Base-by-base conservation (phyloP, 176 grass and related monocot species). In the Paspalum vaginatum region DNA sequence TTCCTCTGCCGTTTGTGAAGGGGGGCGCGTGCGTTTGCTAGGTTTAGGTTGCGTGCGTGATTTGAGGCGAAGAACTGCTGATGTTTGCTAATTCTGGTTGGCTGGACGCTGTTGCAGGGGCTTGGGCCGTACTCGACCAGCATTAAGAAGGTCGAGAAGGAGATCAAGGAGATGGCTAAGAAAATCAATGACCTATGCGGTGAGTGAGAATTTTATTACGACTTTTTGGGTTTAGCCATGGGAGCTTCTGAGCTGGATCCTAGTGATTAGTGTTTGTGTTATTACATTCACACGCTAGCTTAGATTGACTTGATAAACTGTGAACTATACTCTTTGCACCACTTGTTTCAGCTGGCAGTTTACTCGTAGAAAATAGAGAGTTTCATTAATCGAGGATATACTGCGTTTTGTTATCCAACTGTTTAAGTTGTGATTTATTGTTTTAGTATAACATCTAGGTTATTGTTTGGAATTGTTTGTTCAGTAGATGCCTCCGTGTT, bases 141-240 rank as follows among this genome's bases (percentile, higher is more conserved):
- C 77, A 94, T 94, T 9, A 94, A 97, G 87, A 91, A 85, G 73
- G 90, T 69, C 0, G 94, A 97, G 83, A 97, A 97, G 87, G 94
- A 97, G 73, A 97, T 97, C 27, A 97, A 97, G 53, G 94, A 94
- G 11, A 77, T 90, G 79, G 85, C 89, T 16, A 97, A 97, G 83
- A 92, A 88, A 21, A 94, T 97, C 20, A 97, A 97, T 25, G 94
- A 97, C 18, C 87, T 97, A 3, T 92, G 89, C 57, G 91, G 91
- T 97, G 54, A 74, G 81, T 87, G 37, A 76, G 13, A 6, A 15
- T 8, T 66, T 70, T 9, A 3, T 21, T 5, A 25, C 69, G 10
- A 8, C 4, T 20, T 54, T 68, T 6, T 43, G 44, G 0, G 27
- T 42, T 50, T 37, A 10, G 20, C 11, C 7, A 37, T 66, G 12